Base-by-base conservation (phyloP, 2,329 filamentous ascomycete species). In the Penicillium sp. region DNA sequence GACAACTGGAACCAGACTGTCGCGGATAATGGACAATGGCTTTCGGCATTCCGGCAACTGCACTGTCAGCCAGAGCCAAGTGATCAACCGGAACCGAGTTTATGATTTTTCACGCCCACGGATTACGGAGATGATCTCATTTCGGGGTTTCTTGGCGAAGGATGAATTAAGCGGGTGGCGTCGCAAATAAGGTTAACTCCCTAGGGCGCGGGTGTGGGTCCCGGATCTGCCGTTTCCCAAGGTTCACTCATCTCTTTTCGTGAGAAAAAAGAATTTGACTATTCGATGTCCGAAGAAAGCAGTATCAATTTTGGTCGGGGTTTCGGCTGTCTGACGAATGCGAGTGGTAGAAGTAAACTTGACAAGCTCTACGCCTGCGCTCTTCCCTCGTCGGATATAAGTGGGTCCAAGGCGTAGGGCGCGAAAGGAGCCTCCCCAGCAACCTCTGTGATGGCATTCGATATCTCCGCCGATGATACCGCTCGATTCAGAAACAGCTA, bases 1-100 rank as follows among this genome's bases (percentile, higher is more conserved):
- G 80, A 82, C 50, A 62, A 71, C 7, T 82, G 79, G 79, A 77
- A 81, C 49, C 70, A 75, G 36, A 73, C 71, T 14, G 68, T 67
- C 18, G 63, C 62, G 13, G 65, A 67, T 52, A 61, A 61, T 47
- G 53, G 54, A 2, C 58, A 62, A 34, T 67, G 63, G 62, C 38
- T 67, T 4, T 56, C 62, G 46, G 43, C 44, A 6, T 67, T 67
- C 49, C 53, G 58, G 18, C 24, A 40, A 32, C 27, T 60, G 29
- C 59, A 60, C 44, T 55, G 53, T 45, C 44, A 38, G 21, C 44
- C 44, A 3, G 55, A 46, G 24, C n/a, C 24, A 9, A 14, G 7
- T 3, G 32, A 54, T 49, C 22, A n/a, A 29, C 42, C 22, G 4
- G 24, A 16, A 5, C 27, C n/a, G 27, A 14, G n/a, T 18, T 18